phyloP scores from a whole-genome alignment of 2,329 filamentous ascomycete species.

The Microsporum audouinii region DNA sequence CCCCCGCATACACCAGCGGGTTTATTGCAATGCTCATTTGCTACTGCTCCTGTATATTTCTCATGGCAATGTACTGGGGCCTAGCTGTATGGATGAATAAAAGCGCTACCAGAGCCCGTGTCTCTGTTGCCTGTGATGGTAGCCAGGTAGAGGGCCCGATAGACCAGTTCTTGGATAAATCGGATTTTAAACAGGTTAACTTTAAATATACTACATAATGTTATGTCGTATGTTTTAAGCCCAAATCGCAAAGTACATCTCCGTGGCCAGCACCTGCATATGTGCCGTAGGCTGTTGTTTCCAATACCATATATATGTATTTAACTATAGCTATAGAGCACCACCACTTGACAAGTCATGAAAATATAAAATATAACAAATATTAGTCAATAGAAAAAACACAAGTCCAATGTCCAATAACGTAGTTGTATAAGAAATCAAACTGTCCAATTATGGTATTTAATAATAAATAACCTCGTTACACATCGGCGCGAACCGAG shows the following conservation, averaged over 20 bases:
- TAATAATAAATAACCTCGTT: no score
- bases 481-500: no score
- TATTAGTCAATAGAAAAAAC: no score
- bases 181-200: conserved; percentile 19
- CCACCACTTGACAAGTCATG: no score
- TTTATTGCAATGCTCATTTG: conserved; percentile 29
- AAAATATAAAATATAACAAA: no score
- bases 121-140: background rate
- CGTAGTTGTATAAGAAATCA: no score
- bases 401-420: no score
- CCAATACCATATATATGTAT: no score
- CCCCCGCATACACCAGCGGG: conserved; percentile 30
- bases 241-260: background rate
- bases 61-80: conserved; percentile 25
- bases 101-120: background rate
- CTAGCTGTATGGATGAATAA: conserved; percentile 17
- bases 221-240: background rate
- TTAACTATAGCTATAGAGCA: no score
- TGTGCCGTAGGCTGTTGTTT: no score
- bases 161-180: conserved; percentile 17
- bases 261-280: no score
- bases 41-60: conserved; percentile 25
- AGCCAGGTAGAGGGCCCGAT: conserved; percentile 8
- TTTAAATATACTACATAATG: conserved; percentile 21
- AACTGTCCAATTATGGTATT: no score